These are phyloP conservation scores for Glaciozyma antarctica DNA, from an alignment of 768 basidiomycete species.

Conservation along the genomic window DNA sequence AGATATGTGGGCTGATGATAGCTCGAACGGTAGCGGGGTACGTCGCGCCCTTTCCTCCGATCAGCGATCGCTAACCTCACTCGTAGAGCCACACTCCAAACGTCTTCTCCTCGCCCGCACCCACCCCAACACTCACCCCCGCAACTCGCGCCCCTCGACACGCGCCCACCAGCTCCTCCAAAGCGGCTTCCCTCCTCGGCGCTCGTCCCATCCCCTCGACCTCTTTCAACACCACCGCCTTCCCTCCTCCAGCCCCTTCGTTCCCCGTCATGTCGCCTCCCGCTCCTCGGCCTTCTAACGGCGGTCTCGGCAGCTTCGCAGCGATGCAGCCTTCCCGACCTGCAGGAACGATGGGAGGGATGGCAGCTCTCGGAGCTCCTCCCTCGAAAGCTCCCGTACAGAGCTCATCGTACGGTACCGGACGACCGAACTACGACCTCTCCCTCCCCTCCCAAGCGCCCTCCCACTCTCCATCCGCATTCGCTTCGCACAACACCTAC, in stretches of 20 bases:
- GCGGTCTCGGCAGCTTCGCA: slow-evolving; percentile 13
- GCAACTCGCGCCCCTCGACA: not conserved
- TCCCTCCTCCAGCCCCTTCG: not conserved
- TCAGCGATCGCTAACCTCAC: not conserved
- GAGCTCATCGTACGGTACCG: slow-evolving; percentile 14
- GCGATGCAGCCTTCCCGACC: slow-evolving; percentile 21
- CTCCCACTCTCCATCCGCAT: not conserved
- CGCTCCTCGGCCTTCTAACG: not conserved
- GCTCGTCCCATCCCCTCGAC: slow-evolving; percentile 13
- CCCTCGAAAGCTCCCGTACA: not conserved
- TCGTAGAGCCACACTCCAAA: not conserved
- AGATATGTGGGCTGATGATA: slow-evolving; percentile 24
- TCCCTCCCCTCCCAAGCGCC: slow-evolving; percentile 5
- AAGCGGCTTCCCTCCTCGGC: slow-evolving; percentile 4
- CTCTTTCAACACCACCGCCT: slow-evolving; percentile 6
- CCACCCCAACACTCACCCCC: not conserved
- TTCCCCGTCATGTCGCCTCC: not conserved
- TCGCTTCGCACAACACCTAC: not conserved
- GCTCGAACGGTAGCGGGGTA: too few relatives aligned
- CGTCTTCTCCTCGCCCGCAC: not conserved
- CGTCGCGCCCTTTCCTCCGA: not conserved
- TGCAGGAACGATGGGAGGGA: not conserved
- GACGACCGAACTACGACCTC: slow-evolving; percentile 9
- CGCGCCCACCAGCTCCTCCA: not conserved
- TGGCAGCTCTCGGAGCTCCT: not conserved